Base-by-base conservation (phyloP, 805 yeast genomes). In the Candida insectorum region DNA sequence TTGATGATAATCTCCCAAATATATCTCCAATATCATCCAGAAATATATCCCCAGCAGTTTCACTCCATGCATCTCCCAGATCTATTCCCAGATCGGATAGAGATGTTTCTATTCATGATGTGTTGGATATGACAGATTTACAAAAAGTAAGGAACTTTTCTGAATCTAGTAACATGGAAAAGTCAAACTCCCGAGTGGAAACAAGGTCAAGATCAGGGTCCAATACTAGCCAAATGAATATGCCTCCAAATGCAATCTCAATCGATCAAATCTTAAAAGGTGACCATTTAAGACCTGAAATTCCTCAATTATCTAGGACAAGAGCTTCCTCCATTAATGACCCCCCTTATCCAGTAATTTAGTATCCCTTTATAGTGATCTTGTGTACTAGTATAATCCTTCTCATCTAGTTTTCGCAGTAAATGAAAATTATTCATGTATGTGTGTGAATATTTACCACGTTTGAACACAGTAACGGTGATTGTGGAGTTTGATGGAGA, bases 361-460 rank as follows among this genome's bases (percentile, higher is more conserved):
- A n/a, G n/a, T n/a, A n/a, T n/a, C n/a, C n/a, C n/a, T n/a, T n/a
- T n/a, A n/a, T n/a, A n/a, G n/a, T n/a, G n/a, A n/a, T n/a, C n/a
- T n/a, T n/a, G n/a, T n/a, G n/a, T n/a, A n/a, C n/a, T n/a, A n/a
- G n/a, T n/a, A n/a, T n/a, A n/a, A n/a, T n/a, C n/a, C n/a, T n/a
- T n/a, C n/a, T n/a, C n/a, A n/a, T n/a, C n/a, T 11, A 24, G 14
- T 24, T 11, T 24, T 29, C 21, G 10, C 15, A 16, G 24, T 24
- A 16, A 13, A 15, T 17, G 16, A 6, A 11, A 22, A 16, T 19
- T n/a, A 24, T 18, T 28, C 22, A 51, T 53, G 59, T 51, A 51
- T 29, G 30, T 39, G 15, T 39, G 53, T 22, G 60, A 55, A 35
- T 41, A 44, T 30, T 37, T 55, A 9, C 54, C 61, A 2, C 38